These are phyloP conservation scores for Breynia disticha DNA, from an alignment of 441 rosid species.

Conservation along the genomic window DNA sequence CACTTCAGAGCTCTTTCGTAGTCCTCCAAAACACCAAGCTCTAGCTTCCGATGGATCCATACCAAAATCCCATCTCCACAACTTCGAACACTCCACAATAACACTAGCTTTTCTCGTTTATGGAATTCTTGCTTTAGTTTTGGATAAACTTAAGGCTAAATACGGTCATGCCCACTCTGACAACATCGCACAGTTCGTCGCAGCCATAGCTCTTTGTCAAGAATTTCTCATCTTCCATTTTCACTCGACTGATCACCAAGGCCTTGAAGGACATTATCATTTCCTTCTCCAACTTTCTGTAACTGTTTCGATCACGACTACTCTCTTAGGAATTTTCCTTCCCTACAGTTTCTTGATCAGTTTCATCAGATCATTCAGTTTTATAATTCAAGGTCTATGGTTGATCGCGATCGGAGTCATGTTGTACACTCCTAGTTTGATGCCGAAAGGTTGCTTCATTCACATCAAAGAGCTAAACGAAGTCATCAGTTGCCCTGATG, in stretches of 20 bases:
- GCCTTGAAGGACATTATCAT: conserved; percentile 75
- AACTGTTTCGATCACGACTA: conserved; percentile 38
- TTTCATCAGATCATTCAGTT: conserved; percentile 48
- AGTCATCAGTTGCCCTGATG: conserved; percentile 41
- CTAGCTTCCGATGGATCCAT: conserved; percentile 56
- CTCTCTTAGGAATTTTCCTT: conserved; percentile 38
- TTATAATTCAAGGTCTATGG: conserved; percentile 66
- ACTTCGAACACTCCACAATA: conserved; percentile 66
- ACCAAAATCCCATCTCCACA: conserved; percentile 63
- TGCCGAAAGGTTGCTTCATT: conserved; percentile 51
- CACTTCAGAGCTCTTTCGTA: conserved; percentile 47
- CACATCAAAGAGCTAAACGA: conserved; percentile 45
- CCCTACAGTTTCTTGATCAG: conserved; percentile 57
- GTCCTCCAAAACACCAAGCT: conserved; percentile 55
- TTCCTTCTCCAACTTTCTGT: conserved; percentile 41
- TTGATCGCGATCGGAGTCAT: conserved; percentile 47
- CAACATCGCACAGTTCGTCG: conserved; percentile 38
- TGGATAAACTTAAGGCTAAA: conserved; percentile 27
- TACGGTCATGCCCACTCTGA: conserved; percentile 7
- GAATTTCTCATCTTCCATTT: conserved; percentile 57
- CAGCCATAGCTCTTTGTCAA: conserved; percentile 45
- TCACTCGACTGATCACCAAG: conserved; percentile 65
- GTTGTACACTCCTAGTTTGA: conserved; percentile 62
- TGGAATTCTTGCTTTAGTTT: conserved; percentile 39
- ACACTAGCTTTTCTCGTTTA: conserved; percentile 46